A percentile compares a stretch with the other conserved stretches of the same genome.
Conservation (phyloP, 129 eudicot genomes). For the Gnaphalium uliginosum region DNA sequence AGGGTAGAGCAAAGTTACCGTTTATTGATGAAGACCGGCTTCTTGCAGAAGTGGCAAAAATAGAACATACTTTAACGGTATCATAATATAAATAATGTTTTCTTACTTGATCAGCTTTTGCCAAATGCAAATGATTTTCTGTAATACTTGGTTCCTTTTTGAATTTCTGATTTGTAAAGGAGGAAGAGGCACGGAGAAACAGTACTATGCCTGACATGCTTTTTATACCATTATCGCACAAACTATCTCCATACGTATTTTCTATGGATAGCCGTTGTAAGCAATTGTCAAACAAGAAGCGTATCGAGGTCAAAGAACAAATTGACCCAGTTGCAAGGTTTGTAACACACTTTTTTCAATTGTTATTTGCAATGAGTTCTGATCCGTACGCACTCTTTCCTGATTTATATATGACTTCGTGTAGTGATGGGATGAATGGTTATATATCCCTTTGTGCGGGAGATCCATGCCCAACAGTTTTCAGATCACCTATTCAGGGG, state of each 20-base stretch:
- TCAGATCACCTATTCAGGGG: constrained; percentile 77
- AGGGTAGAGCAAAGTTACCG: constrained; percentile 14
- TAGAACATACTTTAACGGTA: constrained; percentile 6
- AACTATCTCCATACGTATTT: constrained; percentile 61
- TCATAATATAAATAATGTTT: background rate
- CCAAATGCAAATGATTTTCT: background rate
- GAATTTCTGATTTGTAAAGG: constrained; percentile 6
- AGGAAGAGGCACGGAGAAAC: constrained; percentile 24
- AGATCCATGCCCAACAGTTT: constrained; percentile 87
- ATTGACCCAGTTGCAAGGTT: constrained; percentile 69
- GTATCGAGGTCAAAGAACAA: constrained; percentile 43
- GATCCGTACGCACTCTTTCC: background rate
- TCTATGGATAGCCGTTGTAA: constrained; percentile 67
- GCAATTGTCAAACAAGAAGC: constrained; percentile 48
- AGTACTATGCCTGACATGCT: background rate
- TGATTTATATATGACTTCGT: constrained; percentile 33
- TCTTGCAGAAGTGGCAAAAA: constrained; percentile 6
- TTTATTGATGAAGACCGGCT: constrained; percentile 19
- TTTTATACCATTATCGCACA: constrained; percentile 6
- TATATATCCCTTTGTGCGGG: constrained; percentile 72
- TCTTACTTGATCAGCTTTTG: background rate
- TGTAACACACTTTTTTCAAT: constrained; percentile 8
- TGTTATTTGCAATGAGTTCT: background rate
- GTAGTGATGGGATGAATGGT: constrained; percentile 86
- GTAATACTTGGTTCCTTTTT: background rate